Conservation (phyloP, 352 stramenopile species). For the Phytophthora citrophthora region DNA sequence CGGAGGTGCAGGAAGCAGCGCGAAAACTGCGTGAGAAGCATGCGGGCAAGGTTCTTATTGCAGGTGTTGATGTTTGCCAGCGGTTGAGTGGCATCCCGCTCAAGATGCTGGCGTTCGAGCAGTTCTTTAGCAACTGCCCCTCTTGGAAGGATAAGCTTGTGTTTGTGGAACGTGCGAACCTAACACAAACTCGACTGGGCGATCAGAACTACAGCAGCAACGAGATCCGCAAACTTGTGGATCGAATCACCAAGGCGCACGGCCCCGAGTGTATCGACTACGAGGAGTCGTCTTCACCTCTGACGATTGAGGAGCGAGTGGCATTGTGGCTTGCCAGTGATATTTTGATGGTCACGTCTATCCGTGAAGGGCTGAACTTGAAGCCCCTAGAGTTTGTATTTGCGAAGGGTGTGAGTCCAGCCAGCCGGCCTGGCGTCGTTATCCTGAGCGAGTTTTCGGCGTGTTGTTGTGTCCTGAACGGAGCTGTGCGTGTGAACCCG, state of each 20-base stretch:
- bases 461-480: slow-evolving; percentile 96
- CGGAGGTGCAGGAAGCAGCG: slow-evolving; percentile 79
- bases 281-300: slow-evolving; percentile 79
- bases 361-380: slow-evolving; percentile 98
- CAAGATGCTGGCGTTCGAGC: slow-evolving; percentile 96
- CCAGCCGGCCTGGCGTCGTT: slow-evolving; percentile 91
- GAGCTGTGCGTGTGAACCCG: slow-evolving; percentile 96
- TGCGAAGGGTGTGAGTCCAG: slow-evolving; percentile 65
- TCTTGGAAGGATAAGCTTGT: slow-evolving; percentile 95
- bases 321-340: slow-evolving; percentile 95
- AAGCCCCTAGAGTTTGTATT: slow-evolving; percentile 97
- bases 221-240: slow-evolving; percentile 86
- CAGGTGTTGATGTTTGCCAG: slow-evolving; percentile 94
- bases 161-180: slow-evolving; percentile 93
- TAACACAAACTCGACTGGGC: slow-evolving; percentile 87
- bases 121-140: slow-evolving; percentile 96
- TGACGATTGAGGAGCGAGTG: slow-evolving; percentile 92
- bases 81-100: slow-evolving; percentile 94
- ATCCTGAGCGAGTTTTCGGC: slow-evolving; percentile 97
- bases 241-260: slow-evolving; percentile 76
- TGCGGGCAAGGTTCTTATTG: slow-evolving; percentile 92
- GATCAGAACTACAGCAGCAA: slow-evolving; percentile 92
- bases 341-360: slow-evolving; percentile 95
- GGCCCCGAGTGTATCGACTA: slow-evolving; percentile 86
- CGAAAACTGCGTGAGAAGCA: slow-evolving; percentile 90